Evolutionary conservation across 2,329 filamentous ascomycete genomes (phyloP), one percentile per base, ranked within the genome.

Genomic region (Penicillium sp.): DNA sequence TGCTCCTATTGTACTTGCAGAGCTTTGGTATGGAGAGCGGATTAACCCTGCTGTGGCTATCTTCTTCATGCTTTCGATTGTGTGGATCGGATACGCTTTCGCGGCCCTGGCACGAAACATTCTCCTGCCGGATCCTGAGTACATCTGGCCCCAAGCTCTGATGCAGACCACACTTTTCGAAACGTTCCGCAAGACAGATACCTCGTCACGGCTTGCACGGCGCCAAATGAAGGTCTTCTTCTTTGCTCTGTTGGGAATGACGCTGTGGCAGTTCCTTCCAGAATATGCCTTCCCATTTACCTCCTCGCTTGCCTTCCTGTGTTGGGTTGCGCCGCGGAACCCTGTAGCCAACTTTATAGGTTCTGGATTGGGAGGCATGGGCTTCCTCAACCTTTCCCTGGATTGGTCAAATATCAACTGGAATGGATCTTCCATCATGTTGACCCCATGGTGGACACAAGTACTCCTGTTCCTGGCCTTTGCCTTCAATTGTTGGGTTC

Each of bases 391-490:
- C 61, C 75, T 88, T 1, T 83, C 82, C 1, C 75, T 88, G 19
- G 83, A 88, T 66, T 88, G 86, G 86, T 86, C 85, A 3, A 88
- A 85, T 63, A 82, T 88, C 56, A 81, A 82, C n/a, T 82, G 81
- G 28, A 79, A 79, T 47, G 80, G 78, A 12, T 85, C 80, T 13
- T 75, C 78, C 0, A 79, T 81, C 53, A 72, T 85, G 56, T 83
- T 88, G 64, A 76, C 86, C 37, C 84, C 83, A 3, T 86, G 84
- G 0, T 88, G 83, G 79, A 88, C 84, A 76, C 87, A 85, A 0
- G 85, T 87, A 37, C 82, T 86, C 19, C 77, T 87, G 26, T 88
- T 87, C 62, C 58, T 75, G 12, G 85, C 84, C 0, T 88, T 85
- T 65, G 84, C 79, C 1, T 75, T 84, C 64, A 85, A 82, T 67